Evolutionary conservation across 345 rosid genomes (phyloP), one percentile per base, ranked within the genome.

Genomic region (Moricandia moricandioides): DNA sequence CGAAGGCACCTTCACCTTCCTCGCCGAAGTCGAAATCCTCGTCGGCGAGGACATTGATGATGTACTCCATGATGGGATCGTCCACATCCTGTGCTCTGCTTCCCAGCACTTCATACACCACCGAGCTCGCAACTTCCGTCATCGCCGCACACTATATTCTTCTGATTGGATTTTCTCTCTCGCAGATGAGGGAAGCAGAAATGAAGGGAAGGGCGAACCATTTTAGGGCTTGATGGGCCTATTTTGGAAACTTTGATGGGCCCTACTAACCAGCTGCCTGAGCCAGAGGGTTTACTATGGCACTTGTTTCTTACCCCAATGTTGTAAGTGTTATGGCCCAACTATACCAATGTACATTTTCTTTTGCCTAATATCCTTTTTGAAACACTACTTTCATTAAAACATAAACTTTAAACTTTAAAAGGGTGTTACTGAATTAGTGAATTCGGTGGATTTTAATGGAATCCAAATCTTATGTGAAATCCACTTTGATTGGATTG

Each of bases 11-110:
- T 13, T 88, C 94, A 4, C 99, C 99, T 47, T 89, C 93, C 59
- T 84, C 89, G 59, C 98, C 99, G 80, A 90, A 92, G 75, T 95
- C 98, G 85, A 95, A 92, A 81, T 92, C 99, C 57, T 92, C 97
- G 73, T 92, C 98, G 52, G 97, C 99, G 71, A 95, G 98, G 79
- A 95, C 98, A 72, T 92, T 95, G 82, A 92, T 83, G 84, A 95
- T 90, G 89, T 92, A 92, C 24, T 92, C 98, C 69, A 92, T 79
- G 70, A 95, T 92, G 7, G 99, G 99, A 74, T 90, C 88, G 81
- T 95, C 98, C 58, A 95, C 93, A 59, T 88, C 96, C 82, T 82
- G 83, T 35, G 84, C 72, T 54, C 94, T 80, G 62, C 71, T 83
- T 54, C 99, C 98, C 0, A 92, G 89, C 61, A 95, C 96, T 68